phyloP scores from a whole-genome alignment of 352 stramenopile genomes.

The Globisporangium yorkense region DNA sequence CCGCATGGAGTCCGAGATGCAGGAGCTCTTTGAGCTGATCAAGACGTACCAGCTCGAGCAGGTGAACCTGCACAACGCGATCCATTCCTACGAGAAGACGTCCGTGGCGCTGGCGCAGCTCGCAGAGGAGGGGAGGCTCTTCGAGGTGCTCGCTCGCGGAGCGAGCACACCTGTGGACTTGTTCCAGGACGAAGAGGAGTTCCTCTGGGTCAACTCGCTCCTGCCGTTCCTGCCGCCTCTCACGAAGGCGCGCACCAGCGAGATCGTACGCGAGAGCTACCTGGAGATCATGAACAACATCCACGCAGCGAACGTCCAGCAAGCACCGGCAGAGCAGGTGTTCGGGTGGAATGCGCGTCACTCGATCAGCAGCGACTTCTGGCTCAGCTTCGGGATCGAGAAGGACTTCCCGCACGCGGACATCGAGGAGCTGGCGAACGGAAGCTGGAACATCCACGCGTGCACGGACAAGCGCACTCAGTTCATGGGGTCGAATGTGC shows the following conservation, averaged over 20 bases:
- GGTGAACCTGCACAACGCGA: slow-evolving; percentile 6
- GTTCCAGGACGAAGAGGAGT: slow-evolving; percentile 7
- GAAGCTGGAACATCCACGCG: slow-evolving; percentile 14
- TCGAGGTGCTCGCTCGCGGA: neutral
- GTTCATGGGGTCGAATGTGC: slow-evolving; percentile 20
- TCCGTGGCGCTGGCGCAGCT: slow-evolving; percentile 3
- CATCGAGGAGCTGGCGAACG: too few relatives aligned
- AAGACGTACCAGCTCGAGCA: slow-evolving; percentile 11
- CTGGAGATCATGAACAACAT: slow-evolving; percentile 15
- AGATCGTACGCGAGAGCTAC: slow-evolving; percentile 7
- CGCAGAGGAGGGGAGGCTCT: neutral
- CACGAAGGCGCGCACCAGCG: neutral
- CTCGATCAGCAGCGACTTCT: too few relatives aligned
- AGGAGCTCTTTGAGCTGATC: slow-evolving; percentile 8
- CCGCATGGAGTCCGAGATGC: slow-evolving; percentile 5
- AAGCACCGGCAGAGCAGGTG: too few relatives aligned
- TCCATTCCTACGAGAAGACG: slow-evolving; percentile 1
- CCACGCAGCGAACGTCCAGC: slow-evolving; percentile 1
- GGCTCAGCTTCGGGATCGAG: too few relatives aligned
- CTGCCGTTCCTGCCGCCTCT: slow-evolving; percentile 15
- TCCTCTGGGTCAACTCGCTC: slow-evolving; percentile 13
- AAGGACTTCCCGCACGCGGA: too few relatives aligned
- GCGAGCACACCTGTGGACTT: neutral
- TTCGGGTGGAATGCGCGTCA: too few relatives aligned
- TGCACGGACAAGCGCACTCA: slow-evolving; percentile 12